Base-by-base conservation (phyloP, 345 rosid species). In the Viola odorata region DNA sequence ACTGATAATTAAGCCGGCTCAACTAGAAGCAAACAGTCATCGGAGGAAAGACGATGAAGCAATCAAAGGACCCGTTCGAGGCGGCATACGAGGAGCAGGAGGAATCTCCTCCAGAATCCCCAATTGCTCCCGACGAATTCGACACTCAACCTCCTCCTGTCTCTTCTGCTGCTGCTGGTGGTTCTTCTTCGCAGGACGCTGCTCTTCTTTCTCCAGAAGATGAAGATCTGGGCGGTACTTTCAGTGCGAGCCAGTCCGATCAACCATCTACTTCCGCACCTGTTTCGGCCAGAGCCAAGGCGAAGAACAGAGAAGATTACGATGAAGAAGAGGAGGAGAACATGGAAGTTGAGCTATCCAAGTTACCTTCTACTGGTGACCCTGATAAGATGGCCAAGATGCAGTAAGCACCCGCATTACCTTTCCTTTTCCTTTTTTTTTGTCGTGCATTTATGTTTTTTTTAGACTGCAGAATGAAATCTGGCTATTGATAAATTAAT, bases 61-160 rank as follows among this genome's bases (percentile, higher is more conserved):
- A 88, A 48, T 85, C 89, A 0, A 91, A 88, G 77, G 99, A 88
- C 69, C 97, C 95, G 0, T 91, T 95, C 61, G 96, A 95, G 69
- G 96, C 91, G 6, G 97, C 97, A 3, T 77, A 77, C 56, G 91
- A 78, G 66, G 97, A 88, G 78, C 88, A 84, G 56, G 86, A 81
- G 48, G 90, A 83, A 11, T 84, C 87, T 7, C 85, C 95, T 0
- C 84, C 91, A 1, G 84, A 82, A 16, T 87, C 89, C 50, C 96
- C 90, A 0, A 58, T 66, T 41, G 80, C 58, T 9, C 65, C 72
- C 0, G 89, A 81, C 6, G 88, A 77, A 0, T 50, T 68, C 9
- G 77, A 74, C n/a, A 32, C 63, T 5, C 78, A 72, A 55, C 15
- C 67, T 2, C 23, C 67, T 1, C 50, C 73, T 12, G 67, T 54